Conservation (phyloP, 345 rosid species). For the Cardamine resedifolia region DNA sequence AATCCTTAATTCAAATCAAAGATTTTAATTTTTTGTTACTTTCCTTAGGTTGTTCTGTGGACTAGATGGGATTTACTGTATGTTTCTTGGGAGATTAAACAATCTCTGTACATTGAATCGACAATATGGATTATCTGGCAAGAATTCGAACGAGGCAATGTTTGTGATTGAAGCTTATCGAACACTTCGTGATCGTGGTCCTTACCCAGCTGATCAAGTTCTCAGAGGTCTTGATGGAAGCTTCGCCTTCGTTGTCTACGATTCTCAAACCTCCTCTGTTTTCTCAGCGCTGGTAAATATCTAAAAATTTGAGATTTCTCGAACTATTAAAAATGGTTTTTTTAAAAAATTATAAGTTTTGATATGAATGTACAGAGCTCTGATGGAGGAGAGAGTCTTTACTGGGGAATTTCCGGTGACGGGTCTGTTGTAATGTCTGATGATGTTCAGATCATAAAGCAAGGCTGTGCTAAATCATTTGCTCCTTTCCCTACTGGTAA, state of each 20-base stretch:
- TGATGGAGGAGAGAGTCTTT: conserved; percentile 69
- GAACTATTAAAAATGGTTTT: neutral
- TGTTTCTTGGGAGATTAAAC: conserved; percentile 71
- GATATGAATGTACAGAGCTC: conserved; percentile 50
- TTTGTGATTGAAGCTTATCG: conserved; percentile 81
- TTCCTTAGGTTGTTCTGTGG: conserved; percentile 74
- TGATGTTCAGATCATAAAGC: conserved; percentile 70
- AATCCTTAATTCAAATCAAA: neutral
- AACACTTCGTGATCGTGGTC: conserved; percentile 90
- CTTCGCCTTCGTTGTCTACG: conserved; percentile 85
- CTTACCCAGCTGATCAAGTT: conserved; percentile 92
- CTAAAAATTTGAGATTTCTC: no score
- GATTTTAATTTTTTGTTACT: neutral
- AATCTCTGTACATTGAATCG: conserved; percentile 59
- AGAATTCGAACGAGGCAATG: conserved; percentile 74
- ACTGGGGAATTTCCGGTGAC: conserved; percentile 91
- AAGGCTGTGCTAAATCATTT: conserved; percentile 88
- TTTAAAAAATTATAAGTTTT: neutral
- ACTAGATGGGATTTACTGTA: conserved; percentile 71
- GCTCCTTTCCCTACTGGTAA: conserved; percentile 84
- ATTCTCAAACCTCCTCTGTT: conserved; percentile 64
- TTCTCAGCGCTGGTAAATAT: conserved; percentile 69
- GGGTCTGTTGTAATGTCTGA: conserved; percentile 85
- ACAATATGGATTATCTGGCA: conserved; percentile 72
- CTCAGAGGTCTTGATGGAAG: conserved; percentile 84